phyloP scores from a whole-genome alignment of 164 flowering plant species.

The Aristolochia fimbriata region DNA sequence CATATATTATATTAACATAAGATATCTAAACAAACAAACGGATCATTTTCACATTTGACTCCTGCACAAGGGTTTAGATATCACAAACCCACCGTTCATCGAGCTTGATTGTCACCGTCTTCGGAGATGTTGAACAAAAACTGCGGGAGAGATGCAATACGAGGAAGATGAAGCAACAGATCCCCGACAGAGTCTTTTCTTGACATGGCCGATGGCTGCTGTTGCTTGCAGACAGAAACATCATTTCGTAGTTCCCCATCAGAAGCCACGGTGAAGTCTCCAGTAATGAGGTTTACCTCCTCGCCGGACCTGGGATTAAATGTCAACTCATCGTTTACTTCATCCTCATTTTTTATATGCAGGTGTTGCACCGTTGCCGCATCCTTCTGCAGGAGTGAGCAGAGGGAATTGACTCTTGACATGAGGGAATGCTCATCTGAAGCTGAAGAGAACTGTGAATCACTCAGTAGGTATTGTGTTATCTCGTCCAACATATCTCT shows the following conservation, averaged over 20 bases:
- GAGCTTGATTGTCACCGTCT: conserved; percentile 38
- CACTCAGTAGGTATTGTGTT: conserved; percentile 53
- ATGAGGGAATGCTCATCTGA: conserved; percentile 70
- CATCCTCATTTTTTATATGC: conserved; percentile 19
- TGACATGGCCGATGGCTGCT: conserved; percentile 31
- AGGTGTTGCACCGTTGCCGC: conserved; percentile 19
- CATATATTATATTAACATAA: background rate
- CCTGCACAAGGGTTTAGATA: background rate
- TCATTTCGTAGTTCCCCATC: conserved; percentile 20
- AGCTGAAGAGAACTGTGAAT: conserved; percentile 37
- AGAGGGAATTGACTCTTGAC: conserved; percentile 82
- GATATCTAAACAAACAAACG: background rate
- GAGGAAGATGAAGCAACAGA: conserved; percentile 71
- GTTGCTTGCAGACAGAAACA: conserved; percentile 22
- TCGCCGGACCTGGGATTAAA: background rate
- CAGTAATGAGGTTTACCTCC: conserved; percentile 10
- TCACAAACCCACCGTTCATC: conserved; percentile 12
- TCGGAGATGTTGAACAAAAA: conserved; percentile 68
- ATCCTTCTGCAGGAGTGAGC: conserved; percentile 70
- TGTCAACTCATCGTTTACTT: conserved; percentile 7
- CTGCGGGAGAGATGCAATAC: conserved; percentile 78
- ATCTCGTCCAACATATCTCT: conserved; percentile 50
- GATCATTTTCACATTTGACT: background rate
- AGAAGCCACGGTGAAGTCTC: conserved; percentile 5
- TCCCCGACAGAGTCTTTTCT: conserved; percentile 83